Evolutionary conservation across 495 filamentous ascomycete genomes (phyloP).

Genomic region (Aspergillus funiculosus): DNA sequence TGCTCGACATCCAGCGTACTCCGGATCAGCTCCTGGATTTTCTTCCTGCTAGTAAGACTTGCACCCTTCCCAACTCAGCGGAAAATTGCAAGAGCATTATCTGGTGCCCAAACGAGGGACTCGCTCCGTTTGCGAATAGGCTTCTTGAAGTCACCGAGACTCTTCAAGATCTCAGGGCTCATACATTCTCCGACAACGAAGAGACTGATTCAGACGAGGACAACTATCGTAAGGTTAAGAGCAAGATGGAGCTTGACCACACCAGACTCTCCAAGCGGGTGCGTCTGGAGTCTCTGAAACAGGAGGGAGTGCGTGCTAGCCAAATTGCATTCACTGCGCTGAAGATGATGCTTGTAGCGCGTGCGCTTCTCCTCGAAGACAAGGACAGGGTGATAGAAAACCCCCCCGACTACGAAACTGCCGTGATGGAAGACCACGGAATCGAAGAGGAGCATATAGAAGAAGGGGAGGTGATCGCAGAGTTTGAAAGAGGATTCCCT

Average conservation of each 20-base stretch:
- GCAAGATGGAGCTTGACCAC: constrained; percentile 19
- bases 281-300: constrained; percentile 21
- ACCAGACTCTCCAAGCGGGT: constrained; percentile 21
- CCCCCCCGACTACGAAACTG: not conserved
- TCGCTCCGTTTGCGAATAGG: constrained; percentile 29
- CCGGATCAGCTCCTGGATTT: constrained; percentile 37
- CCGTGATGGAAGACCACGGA: constrained; percentile 3
- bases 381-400: constrained; percentile 12
- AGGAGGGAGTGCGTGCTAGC: constrained; percentile 26
- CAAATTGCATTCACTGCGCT: constrained; percentile 33
- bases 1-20: constrained; percentile 37
- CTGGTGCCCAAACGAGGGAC: constrained; percentile 29
- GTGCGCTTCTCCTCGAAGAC: constrained; percentile 27
- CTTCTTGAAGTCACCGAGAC: constrained; percentile 53
- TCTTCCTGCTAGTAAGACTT: constrained; percentile 31
- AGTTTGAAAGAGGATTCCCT: not conserved
- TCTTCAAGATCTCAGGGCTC: constrained; percentile 16
- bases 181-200: no score
- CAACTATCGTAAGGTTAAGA: constrained; percentile 18
- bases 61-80: constrained; percentile 21
- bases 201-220: constrained; percentile 8
- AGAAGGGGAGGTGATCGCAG: not conserved
- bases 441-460: not conserved
- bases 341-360: constrained; percentile 28
- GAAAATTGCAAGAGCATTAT: constrained; percentile 29